Base-by-base conservation (phyloP, 495 filamentous ascomycete genomes). In the Talaromyces trachyspermus region DNA sequence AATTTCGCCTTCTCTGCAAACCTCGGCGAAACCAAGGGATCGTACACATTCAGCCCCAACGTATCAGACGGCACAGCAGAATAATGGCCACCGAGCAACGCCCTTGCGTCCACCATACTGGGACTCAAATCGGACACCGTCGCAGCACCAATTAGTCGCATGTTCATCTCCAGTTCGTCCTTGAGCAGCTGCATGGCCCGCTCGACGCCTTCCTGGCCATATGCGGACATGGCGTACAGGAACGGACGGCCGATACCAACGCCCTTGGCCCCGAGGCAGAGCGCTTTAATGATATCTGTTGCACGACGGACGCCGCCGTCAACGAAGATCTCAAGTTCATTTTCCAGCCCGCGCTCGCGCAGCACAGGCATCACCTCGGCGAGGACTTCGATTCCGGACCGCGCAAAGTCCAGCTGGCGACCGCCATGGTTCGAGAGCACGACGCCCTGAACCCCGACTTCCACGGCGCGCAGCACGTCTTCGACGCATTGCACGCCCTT, bases 131-230 rank as follows among this genome's bases (percentile, higher is more conserved):
- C 83, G 27, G 77, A 82, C 18, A 98, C 61, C 30, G 58, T 79
- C 1, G 72, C 75, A 23, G 80, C 84, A 11, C 92, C 92, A 54
- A 97, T 88, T 52, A 98, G 70, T 7, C 94, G 79, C 92, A 98
- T 97, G 56, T 87, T 87, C 91, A 97, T 95, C 74, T 91, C 90
- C 83, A 98, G 89, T 76, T 98, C 92, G 60, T 97, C 92, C 72
- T 88, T 94, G 49, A 98, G 78, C 53, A 98, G 71, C 68, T 91
- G 86, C 83, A 96, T 95, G 17, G 91, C 92, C 12, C 88, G 76
- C 53, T 92, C 83, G 20, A 96, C 91, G 49, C 92, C 92, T 2
- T 81, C 73, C 45, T 88, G 68, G 0, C 92, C 92, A 62, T 98
- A 98, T 10, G 90, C 78, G 36, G 81, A 86, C 92, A 98, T 98